Percentiles rank a stretch among this genome's conserved stretches.
Evolutionary conservation across 1,284 basidiomycete genomes (phyloP).

Genomic region (Agaricales sp.): DNA sequence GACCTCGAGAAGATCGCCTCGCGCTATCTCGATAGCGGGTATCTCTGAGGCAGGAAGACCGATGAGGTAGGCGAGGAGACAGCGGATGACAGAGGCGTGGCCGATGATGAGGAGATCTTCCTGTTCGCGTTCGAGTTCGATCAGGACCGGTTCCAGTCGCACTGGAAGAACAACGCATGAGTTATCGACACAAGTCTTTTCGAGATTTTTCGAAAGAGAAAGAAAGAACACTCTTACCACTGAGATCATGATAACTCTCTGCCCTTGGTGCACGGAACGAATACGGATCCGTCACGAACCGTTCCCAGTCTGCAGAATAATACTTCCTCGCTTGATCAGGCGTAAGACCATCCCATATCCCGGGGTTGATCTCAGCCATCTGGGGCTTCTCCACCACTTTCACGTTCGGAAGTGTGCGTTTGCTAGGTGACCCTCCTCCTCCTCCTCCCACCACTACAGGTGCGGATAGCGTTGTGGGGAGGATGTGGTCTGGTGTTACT

Average conservation of each 20-base stretch:
- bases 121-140: constrained; percentile 75
- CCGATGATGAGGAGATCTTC: constrained; percentile 74
- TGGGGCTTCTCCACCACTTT: constrained; percentile 85
- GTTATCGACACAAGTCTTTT: no score
- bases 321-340: constrained; percentile 84
- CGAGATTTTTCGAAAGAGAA: background rate
- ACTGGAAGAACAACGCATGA: constrained; percentile 26
- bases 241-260: constrained; percentile 88
- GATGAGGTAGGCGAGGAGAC: constrained; percentile 85
- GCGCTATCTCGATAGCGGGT: constrained; percentile 90
- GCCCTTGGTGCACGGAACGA: constrained; percentile 86
- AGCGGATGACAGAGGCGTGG: constrained; percentile 95
- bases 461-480: constrained; percentile 9
- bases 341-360: constrained; percentile 91
- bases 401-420: constrained; percentile 8
- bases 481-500: constrained; percentile 10
- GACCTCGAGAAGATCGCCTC: constrained; percentile 84
- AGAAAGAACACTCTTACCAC: constrained; percentile 36
- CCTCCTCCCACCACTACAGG: constrained; percentile 8
- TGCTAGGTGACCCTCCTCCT: constrained; percentile 11
- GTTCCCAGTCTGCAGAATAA: constrained; percentile 91
- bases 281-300: constrained; percentile 90
- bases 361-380: constrained; percentile 97
- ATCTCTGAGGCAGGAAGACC: constrained; percentile 95
- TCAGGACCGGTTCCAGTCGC: constrained; percentile 73